Evolutionary conservation across 257 asterid species (phyloP), one percentile per base, ranked within the genome.

Genomic region (Nicotiana otophora): DNA sequence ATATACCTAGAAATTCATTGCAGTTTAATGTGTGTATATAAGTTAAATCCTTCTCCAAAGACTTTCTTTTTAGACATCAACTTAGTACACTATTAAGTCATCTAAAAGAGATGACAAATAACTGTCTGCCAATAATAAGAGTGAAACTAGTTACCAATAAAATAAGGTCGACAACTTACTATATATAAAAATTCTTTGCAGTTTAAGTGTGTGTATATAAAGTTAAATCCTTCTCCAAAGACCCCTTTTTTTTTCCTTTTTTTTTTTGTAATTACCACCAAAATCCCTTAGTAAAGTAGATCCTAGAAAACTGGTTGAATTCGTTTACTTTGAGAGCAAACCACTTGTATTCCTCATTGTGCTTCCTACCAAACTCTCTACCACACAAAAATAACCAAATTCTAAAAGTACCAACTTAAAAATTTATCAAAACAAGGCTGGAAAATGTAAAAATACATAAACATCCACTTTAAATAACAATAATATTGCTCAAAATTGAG

Each of bases 251-350:
- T 31, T 31, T 31, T 3, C 3, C 3, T 31, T 31, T 70, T 11
- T 42, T n/a, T 4, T 23, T 0, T 23, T 7, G 34, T 48, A 74
- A 15, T 74, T 74, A 46, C 2, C 62, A 48, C 39, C 62, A 23
- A 23, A 74, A 69, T 10, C 1, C 33, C 20, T 39, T 70, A 42
- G 34, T 42, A 46, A 46, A 26, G 8, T 23, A 76, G 74, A 74
- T 81, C 80, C 84, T 81, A 42, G 19, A 64, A 81, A 63, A 7
- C 23, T 1, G 75, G 72, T 19, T 81, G 30, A 67, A 23, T 62
- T 23, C 39, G 67, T 14, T 36, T 34, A 23, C 70, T 12, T 8
- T 34, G 26, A 81, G 54, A 31, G 67, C 53, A 80, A 42, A 74
- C 66, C 61, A 62, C 31, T 48, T 26, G 16, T 7, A 33, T 61